Percentiles rank a stretch among this genome's conserved stretches.
These are phyloP conservation scores for Colletotrichum sp. DNA, from an alignment of 2,329 filamentous ascomycete genomes.

Conservation along the genomic window DNA sequence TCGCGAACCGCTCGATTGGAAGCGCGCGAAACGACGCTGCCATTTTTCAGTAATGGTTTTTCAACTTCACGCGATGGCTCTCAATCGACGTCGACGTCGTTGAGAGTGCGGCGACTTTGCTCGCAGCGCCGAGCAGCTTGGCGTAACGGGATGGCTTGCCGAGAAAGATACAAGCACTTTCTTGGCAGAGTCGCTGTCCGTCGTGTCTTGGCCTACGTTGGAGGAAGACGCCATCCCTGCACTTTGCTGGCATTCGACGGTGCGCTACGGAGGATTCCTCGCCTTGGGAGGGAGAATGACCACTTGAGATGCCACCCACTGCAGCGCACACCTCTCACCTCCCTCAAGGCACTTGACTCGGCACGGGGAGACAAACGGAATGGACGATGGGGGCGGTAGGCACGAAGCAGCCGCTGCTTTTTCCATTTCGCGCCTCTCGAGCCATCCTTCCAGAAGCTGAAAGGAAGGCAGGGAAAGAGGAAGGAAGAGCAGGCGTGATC, in stretches of 20 bases:
- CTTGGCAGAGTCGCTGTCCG: slow-evolving; percentile 17
- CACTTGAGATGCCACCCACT: background rate
- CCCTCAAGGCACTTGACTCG: background rate
- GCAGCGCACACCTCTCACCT: background rate
- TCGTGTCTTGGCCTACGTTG: slow-evolving; percentile 15
- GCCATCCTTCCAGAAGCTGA: background rate
- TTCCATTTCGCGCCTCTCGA: background rate
- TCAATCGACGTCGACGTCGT: background rate
- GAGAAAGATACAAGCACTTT: slow-evolving; percentile 21
- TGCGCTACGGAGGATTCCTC: background rate
- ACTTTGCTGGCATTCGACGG: background rate
- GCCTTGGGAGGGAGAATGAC: background rate
- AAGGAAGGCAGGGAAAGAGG: background rate
- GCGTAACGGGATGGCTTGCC: slow-evolving; percentile 21
- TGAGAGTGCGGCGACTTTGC: slow-evolving; percentile 15
- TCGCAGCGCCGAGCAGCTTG: slow-evolving; percentile 21
- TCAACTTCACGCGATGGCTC: background rate
- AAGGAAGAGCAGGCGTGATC: background rate
- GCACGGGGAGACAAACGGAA: background rate
- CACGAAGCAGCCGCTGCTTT: background rate
- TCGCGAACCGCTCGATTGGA: background rate
- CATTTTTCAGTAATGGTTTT: background rate
- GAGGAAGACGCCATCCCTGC: background rate
- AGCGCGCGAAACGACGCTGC: background rate
- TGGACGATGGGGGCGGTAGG: background rate